Evolutionary conservation across 441 rosid genomes (phyloP).

Genomic region (Breynia disticha): DNA sequence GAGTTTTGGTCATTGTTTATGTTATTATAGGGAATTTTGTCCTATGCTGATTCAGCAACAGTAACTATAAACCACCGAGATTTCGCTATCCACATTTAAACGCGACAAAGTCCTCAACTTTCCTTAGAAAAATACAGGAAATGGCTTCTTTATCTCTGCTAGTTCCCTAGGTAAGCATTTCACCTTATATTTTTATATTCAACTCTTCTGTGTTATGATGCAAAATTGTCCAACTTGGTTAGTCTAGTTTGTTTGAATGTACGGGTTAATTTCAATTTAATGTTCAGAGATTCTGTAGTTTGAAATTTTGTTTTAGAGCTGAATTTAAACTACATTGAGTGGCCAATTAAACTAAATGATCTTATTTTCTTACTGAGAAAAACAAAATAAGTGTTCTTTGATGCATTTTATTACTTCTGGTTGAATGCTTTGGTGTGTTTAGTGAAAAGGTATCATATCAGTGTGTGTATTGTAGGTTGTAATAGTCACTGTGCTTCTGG

Average conservation of each 20-base stretch:
- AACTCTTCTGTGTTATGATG: background rate
- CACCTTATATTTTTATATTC: background rate
- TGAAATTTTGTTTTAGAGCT: too few relatives aligned
- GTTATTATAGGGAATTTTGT: too few relatives aligned
- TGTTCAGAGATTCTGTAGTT: too few relatives aligned
- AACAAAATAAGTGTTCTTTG: background rate
- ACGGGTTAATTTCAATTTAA: too few relatives aligned
- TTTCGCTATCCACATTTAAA: conserved; percentile 44
- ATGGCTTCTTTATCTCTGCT: conserved; percentile 50
- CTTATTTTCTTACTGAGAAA: too few relatives aligned
- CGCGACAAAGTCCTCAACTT: conserved; percentile 8
- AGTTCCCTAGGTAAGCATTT: conserved; percentile 37
- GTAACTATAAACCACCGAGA: conserved; percentile 11
- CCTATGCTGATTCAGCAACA: conserved; percentile 8
- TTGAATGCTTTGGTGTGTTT: background rate
- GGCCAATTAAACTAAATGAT: too few relatives aligned
- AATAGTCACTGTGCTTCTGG: conserved; percentile 9
- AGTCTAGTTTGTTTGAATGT: too few relatives aligned
- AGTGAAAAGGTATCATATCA: background rate
- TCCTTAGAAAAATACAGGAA: background rate
- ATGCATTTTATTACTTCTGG: background rate
- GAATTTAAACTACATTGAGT: too few relatives aligned
- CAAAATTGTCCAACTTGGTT: background rate
- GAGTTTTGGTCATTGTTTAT: too few relatives aligned
- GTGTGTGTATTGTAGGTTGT: conserved; percentile 25